Evolutionary conservation across 345 rosid genomes (phyloP), one percentile per base, ranked within the genome.

Genomic region (Lumnitzera racemosa): DNA sequence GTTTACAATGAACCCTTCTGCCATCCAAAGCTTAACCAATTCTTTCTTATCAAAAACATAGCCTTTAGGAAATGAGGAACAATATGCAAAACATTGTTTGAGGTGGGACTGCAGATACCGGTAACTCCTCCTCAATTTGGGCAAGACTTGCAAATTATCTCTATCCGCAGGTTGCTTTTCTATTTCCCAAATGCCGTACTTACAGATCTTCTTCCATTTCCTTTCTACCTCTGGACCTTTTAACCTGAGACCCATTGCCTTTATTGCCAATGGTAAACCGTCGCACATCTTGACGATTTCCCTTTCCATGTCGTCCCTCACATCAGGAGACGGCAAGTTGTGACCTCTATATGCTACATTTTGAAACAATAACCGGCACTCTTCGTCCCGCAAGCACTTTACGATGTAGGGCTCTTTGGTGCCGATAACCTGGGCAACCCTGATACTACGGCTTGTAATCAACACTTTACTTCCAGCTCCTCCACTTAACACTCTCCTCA

Each of bases 1-100:
- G 31, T 13, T 46, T 41, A 51, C 20, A 50, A 36, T 1, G 11
- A 70, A 59, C 1, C 81, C 72, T 46, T 67, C 76, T 12, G 72
- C 69, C 53, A 49, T 55, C 76, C 76, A 72, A 52, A 67, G 47
- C 13, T 47, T 59, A 27, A 67, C n/a, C 53, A 74, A 54, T 41
- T 65, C 61, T 51, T 69, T 61, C 68, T 48, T 64, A n/a, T 60
- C 54, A 24, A 69, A 56, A 61, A 55, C 53, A 53, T 57, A 50
- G 23, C 31, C 65, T 54, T 60, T 65, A 3, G 70, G 73, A 56
- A 73, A 61, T 48, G 67, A 43, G 10, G 68, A 62, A 51, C 58
- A 72, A 59, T 49, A 63, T 0, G 64, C 57, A 3, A 72, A 72
- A 53, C 76, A 67, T 5, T 64, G 70, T 50, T 72, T 72, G 51